Evolutionary conservation across 306 rosid genomes (phyloP), one percentile per base, ranked within the genome.

Genomic region (Potentilla sterilis): DNA sequence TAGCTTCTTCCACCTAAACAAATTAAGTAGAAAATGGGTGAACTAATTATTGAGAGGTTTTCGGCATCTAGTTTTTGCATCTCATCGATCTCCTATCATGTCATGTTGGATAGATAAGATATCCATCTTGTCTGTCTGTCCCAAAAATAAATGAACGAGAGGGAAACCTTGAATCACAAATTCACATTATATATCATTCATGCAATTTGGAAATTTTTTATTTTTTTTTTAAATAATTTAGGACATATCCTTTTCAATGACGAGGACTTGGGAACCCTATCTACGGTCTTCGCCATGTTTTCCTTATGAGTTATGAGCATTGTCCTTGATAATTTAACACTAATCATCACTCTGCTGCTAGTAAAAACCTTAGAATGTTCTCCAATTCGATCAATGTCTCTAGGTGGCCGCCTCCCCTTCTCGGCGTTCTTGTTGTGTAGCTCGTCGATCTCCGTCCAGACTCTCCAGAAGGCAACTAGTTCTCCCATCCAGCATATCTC

Each of bases 41-140:
- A 32, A 6, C 12, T 61, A 1, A 32, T 28, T 58, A 32, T 28
- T 58, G 68, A 65, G 28, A 63, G 69, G 69, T 15, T 65, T 32
- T 38, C 69, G 69, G 47, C 69, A 38, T 37, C 68, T 63, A 63
- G 7, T 38, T 38, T 38, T 11, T 41, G 69, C 47, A 65, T 65
- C 69, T 16, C 69, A 64, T 64, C 19, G 47, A 64, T 63, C 19
- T 10, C 59, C 7, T 54, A 54, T 58, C 61, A n/a, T 55, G 4
- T 18, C 7, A 38, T 18, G 24, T 64, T 64, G 47, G 47, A 65
- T 65, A 16, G 69, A 37, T 65, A 65, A 65, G 69, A 65, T 38
- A 32, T 37, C 22, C 43, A 63, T 61, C 68, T 35, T 63, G 68
- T 15, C 9, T 14, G 19, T 63, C 24, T 65, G 46, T 65, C 47